Evolutionary conservation across 306 rosid species (phyloP), one percentile per base, ranked within the genome.

Genomic region (Acacia crassicarpa): DNA sequence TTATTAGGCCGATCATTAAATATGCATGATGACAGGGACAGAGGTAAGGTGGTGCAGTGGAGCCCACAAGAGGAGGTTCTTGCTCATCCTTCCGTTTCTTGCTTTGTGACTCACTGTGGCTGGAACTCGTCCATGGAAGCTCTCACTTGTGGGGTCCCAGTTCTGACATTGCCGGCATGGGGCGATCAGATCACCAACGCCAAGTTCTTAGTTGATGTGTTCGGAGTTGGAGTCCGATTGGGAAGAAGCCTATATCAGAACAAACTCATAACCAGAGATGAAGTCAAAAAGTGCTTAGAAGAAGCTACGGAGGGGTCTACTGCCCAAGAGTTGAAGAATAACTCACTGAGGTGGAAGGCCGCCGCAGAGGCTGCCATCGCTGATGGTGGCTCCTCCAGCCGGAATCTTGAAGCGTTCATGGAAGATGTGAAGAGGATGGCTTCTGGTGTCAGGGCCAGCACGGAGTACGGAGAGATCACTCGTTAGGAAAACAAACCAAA

Each of bases 121-220:
- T 93, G 98, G 98, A 91, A 91, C 82, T 93, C 98, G 1, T 67
- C 94, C 0, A 67, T 89, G 89, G 98, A 93, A 70, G 82, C 93
- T 0, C 8, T 91, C 1, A 75, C 81, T 15, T 82, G 74, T 12
- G 98, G 98, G 0, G 87, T 91, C 51, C 98, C 98, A 0, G 69
- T 91, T 65, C 58, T 93, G 44, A 86, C 94, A 0, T 93, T 93
- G 75, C 94, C 98, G 0, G 91, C 91, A 22, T 93, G 97, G 97
- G 98, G 98, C 0, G 98, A 93, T 72, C 98, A 93, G 68, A 88
- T 88, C 3, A 91, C 94, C 1, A 88, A 91, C 32, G 93, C 97
- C 0, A 92, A 90, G 83, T 89, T 83, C 72, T 30, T 93, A 74
- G 94, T 91, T 0, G 97, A 92, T 38, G 95, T 85, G 0, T 90